A percentile compares a stretch with the other conserved stretches of the same genome.
Conservation (phyloP, 768 basidiomycete species). For the Thelephora aurantiotincta region DNA sequence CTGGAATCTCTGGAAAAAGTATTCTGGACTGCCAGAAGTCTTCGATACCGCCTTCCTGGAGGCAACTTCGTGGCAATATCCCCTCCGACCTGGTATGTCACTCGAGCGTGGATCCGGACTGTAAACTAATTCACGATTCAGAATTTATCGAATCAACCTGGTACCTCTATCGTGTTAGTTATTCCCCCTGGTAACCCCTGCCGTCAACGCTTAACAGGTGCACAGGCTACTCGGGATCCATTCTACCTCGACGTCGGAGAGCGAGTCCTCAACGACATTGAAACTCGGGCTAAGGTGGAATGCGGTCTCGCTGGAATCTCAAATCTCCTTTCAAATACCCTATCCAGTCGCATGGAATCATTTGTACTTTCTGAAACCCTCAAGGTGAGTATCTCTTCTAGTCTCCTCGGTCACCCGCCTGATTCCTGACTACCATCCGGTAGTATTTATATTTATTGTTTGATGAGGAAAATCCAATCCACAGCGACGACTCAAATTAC, state of each 20-base stretch:
- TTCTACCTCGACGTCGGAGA: conserved; percentile 91
- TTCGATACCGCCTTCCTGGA: conserved; percentile 68
- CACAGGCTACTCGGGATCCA: conserved; percentile 81
- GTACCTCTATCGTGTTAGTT: conserved; percentile 76
- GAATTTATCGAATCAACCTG: conserved; percentile 96
- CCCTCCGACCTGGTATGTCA: conserved; percentile 52
- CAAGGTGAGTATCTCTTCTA: conserved; percentile 37
- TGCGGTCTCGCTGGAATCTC: conserved; percentile 80
- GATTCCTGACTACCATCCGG: not conserved
- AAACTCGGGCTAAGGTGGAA: conserved; percentile 57
- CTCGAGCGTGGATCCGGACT: not conserved
- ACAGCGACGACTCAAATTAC: conserved; percentile 68
- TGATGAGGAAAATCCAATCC: conserved; percentile 67
- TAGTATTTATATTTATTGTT: conserved; percentile 92
- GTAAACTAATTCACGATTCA: conserved; percentile 9
- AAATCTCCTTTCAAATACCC: conserved; percentile 63
- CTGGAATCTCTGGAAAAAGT: conserved; percentile 86
- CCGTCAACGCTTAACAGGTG: conserved; percentile 7
- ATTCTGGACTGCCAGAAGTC: conserved; percentile 84
- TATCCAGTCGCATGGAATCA: conserved; percentile 93
- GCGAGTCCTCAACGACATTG: conserved; percentile 65
- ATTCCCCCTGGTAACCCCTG: not conserved
- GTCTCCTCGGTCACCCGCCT: not conserved
- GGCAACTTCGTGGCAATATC: conserved; percentile 68
- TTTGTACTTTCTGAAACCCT: conserved; percentile 90